Evolutionary conservation across 306 rosid genomes (phyloP), one percentile per base, ranked within the genome.

Genomic region (Chamaecrista fasciculata): DNA sequence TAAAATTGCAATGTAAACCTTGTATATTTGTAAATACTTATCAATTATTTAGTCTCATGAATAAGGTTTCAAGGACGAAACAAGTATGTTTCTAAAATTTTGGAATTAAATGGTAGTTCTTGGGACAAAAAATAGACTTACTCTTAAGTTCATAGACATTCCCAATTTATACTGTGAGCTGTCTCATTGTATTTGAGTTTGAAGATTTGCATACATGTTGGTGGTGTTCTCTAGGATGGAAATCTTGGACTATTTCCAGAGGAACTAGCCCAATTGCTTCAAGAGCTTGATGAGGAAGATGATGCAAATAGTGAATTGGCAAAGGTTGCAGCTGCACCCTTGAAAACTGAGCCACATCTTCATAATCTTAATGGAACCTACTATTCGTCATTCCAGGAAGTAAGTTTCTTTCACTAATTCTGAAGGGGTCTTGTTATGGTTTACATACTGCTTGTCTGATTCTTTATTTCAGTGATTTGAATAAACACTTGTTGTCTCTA

Each of bases 291-390:
- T 61, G 98, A 88, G 84, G 87, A 88, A 57, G 98, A 93, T 74
- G 96, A 93, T 65, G 98, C 96, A 43, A 86, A 81, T 56, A 90
- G 98, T 80, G 90, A 93, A 28, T 83, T 93, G 69, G 89, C 87
- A 50, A 92, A 88, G 56, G 88, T 79, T 53, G 77, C 5, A 37
- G 88, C 80, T 53, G 77, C 5, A 37, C 66, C 62, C 10, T 68
- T 64, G 33, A 90, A 90, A 69, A 83, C 67, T 11, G 92, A 90
- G 83, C 81, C 79, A 33, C 82, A 84, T 25, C 78, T 64, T 66
- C 86, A 79, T 24, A 70, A 69, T 63, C 63, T 79, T 55, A 78
- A 65, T 62, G 82, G 74, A 47, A 75, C 75, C 79, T 85, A 73
- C 64, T 75, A 70, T 61, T 52, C 76, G 49, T 78, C 57, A 62